phyloP scores from a whole-genome alignment of 2,329 filamentous ascomycete species.

The Rutstroemia sp. region DNA sequence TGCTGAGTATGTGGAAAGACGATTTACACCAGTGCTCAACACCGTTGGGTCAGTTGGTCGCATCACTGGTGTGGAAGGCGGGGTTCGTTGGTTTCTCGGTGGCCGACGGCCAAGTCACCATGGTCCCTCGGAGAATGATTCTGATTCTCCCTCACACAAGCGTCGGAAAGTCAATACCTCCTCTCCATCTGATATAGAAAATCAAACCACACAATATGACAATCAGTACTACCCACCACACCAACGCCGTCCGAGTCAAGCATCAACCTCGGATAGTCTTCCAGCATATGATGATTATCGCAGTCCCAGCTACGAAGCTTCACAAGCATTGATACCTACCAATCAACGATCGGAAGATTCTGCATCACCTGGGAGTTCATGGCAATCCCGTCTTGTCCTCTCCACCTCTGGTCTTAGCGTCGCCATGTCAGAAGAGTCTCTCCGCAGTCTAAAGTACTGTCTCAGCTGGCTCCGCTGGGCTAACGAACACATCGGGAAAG shows the following conservation, averaged over 20 bases:
- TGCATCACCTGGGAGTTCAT: conserved; percentile 35
- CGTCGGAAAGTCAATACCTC: conserved; percentile 48
- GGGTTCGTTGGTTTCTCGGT: conserved; percentile 76
- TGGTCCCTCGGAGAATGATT: conserved; percentile 38
- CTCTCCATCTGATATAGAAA: conserved; percentile 25
- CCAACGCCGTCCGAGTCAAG: conserved; percentile 23
- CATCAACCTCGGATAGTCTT: conserved; percentile 58
- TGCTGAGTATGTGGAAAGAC: conserved; percentile 84
- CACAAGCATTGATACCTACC: conserved; percentile 32
- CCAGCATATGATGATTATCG: conserved; percentile 77
- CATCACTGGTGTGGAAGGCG: conserved; percentile 80
- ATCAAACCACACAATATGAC: conserved; percentile 16
- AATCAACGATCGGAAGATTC: conserved; percentile 23
- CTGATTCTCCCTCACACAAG: conserved; percentile 44
- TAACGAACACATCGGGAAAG: conserved; percentile 70
- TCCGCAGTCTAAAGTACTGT: conserved; percentile 79
- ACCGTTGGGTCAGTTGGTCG: conserved; percentile 79
- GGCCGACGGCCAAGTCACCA: conserved; percentile 33
- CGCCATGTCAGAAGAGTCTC: conserved; percentile 82
- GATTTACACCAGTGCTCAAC: conserved; percentile 77
- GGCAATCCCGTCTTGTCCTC: conserved; percentile 80
- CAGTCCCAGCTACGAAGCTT: conserved; percentile 68
- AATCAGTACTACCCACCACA: conserved; percentile 28
- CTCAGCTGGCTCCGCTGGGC: conserved; percentile 73
- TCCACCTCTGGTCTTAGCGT: conserved; percentile 86